phyloP scores from a whole-genome alignment of 352 stramenopile species.

The Saprolegnia diclina region DNA sequence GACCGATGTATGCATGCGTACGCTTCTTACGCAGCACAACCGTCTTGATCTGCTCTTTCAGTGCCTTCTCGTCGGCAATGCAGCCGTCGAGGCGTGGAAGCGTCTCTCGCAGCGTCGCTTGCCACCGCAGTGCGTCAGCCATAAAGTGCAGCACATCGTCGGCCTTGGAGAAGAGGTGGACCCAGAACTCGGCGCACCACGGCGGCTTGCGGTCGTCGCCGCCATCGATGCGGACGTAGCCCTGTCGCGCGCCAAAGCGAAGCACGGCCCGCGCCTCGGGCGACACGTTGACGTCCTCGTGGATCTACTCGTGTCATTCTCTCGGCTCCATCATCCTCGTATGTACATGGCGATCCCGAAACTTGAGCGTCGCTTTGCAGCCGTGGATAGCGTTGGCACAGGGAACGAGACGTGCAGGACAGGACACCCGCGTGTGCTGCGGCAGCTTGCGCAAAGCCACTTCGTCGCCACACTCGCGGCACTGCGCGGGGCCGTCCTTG shows the following conservation, averaged over 20 bases:
- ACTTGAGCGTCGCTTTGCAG: constrained; percentile 49
- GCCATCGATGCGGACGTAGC: constrained; percentile 30
- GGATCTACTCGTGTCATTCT: constrained; percentile 34
- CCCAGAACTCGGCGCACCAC: constrained; percentile 64
- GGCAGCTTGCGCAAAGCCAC: constrained; percentile 39
- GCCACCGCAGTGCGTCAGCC: constrained; percentile 34
- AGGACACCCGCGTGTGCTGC: constrained; percentile 42
- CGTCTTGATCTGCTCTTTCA: constrained; percentile 43
- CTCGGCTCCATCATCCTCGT: constrained; percentile 47
- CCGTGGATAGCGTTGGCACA: constrained; percentile 67
- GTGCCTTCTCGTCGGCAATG: constrained; percentile 46
- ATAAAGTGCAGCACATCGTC: constrained; percentile 83
- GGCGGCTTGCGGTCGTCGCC: constrained; percentile 51
- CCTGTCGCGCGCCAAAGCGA: not conserved
- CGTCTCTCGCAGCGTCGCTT: not conserved
- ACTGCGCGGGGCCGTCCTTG: constrained; percentile 42
- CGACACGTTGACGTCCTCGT: constrained; percentile 17
- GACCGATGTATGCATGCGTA: not conserved
- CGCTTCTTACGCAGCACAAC: constrained; percentile 18
- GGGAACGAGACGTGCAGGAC: constrained; percentile 52
- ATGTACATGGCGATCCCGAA: constrained; percentile 64
- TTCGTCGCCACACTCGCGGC: constrained; percentile 45
- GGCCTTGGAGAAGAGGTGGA: constrained; percentile 80
- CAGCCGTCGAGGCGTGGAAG: constrained; percentile 35
- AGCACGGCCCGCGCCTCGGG: constrained; percentile 13